Percentiles rank a stretch among this genome's conserved stretches.
Evolutionary conservation across 1,284 basidiomycete genomes (phyloP).

Genomic region (Puccinia horiana): DNA sequence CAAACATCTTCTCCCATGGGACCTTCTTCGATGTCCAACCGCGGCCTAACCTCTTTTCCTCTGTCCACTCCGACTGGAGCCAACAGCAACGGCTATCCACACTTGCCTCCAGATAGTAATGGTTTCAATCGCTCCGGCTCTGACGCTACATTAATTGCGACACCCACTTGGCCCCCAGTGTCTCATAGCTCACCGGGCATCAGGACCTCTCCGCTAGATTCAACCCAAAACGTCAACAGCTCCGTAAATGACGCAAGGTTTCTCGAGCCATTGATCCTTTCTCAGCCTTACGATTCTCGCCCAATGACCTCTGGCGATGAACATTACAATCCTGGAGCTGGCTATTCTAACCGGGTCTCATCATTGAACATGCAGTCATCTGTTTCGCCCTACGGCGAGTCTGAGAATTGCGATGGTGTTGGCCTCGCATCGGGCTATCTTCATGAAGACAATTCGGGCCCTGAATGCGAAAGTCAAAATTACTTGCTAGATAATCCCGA

Average conservation of each 20-base stretch:
- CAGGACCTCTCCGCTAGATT: not conserved
- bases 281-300: slow-evolving; percentile 40
- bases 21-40: not conserved
- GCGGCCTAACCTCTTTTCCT: slow-evolving; percentile 14
- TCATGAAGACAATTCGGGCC: not conserved
- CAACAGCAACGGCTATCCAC: slow-evolving; percentile 13
- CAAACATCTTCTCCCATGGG: slow-evolving; percentile 37
- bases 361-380: slow-evolving; percentile 12
- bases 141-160: slow-evolving; percentile 12
- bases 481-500: not conserved
- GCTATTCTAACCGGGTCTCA: not conserved
- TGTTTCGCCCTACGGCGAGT: slow-evolving; percentile 2
- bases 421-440: not conserved
- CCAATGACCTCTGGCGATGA: not conserved
- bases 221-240: not conserved
- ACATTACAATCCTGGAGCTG: not conserved
- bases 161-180: slow-evolving; percentile 10
- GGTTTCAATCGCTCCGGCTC: slow-evolving; percentile 18
- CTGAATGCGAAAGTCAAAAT: not conserved
- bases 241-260: slow-evolving; percentile 10
- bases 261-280: slow-evolving; percentile 44
- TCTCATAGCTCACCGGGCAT: slow-evolving; percentile 11
- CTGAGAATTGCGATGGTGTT: slow-evolving; percentile 2
- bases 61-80: not conserved
- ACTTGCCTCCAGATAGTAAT: slow-evolving; percentile 11